Evolutionary conservation across 108 stramenopile genomes (phyloP), one percentile per base, ranked within the genome.

Genomic region (Cyclotella cryptica): DNA sequence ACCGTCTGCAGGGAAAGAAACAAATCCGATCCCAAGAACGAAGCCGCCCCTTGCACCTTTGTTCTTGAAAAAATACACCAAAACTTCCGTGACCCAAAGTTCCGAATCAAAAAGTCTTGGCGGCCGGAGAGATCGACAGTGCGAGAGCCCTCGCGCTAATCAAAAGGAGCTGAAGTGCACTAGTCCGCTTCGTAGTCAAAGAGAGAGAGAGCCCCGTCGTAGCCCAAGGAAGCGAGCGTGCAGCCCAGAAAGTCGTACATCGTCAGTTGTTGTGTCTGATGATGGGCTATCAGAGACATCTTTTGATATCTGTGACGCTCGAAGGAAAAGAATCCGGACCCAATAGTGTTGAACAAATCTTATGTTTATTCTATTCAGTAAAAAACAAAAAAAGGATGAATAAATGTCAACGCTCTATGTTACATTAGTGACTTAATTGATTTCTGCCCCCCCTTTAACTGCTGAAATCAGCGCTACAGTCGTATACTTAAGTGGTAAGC

Each of bases 251-350:
- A 55, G 19, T 24, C 11, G 24, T 55, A 55, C 55, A 55, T 17
- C 43, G 21, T 60, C 60, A 52, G 39, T 51, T 62, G 67, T 73
- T 54, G 77, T 78, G 22, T 69, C 72, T 42, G 79, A 80, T 68
- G 66, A 67, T 44, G 52, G 70, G 19, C 28, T 53, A 13, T 80
- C 79, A 19, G 72, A 69, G 7, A 35, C 40, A 2, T 47, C 59
- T n/a, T 21, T 53, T 15, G 76, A 69, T 58, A 64, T 17, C 17
- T 60, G 43, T 43, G 60, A 51, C 26, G 54, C 72, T 63, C 55
- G 46, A 17, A 68, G 60, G 27, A 80, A 73, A 52, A 67, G 71
- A 69, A 11, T 55, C 3, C 67, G 72, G 47, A 58, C n/a, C n/a
- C 47, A 66, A 44, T 46, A 66, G 21, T 63, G 61, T 15, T 63